Evolutionary conservation across 345 rosid species (phyloP), one percentile per base, ranked within the genome.

Genomic region (Euphorbia lathyris): DNA sequence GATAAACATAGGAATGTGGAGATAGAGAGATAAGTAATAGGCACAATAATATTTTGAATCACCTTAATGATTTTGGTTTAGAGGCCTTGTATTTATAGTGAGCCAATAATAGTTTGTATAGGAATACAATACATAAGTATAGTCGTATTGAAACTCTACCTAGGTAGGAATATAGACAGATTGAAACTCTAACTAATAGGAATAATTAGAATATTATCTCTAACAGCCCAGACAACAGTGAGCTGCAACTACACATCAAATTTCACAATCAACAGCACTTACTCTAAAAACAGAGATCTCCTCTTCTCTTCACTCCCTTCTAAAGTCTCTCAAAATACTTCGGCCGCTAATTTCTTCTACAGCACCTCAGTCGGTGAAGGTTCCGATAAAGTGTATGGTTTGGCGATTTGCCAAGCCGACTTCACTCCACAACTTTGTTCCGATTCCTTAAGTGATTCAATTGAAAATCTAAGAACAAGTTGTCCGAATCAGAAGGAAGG

Each of bases 291-390:
- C 78, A 85, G 78, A 7, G 72, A 69, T 19, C 43, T 59, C 19
- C 65, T 76, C 45, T 74, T 82, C 12, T 59, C 74, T 70, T 58
- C 80, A 67, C 75, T 85, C 10, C 62, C 81, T 17, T 14, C 66
- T 13, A 68, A 70, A 0, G 81, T 74, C 62, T 20, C 38, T 17
- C 65, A 69, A 1, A 45, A 45, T 5, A 45, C 51, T 16, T 12
- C 51, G 1, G 19, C 4, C 7, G 65, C 63, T 0, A 83, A 83
- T 13, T 45, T 7, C 40, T 80, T 78, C 72, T 80, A 71, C 55
- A 72, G 58, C 26, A 52, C 75, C 16, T 63, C 78, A 6, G 62
- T 72, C 29, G 80, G 81, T 30, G 68, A 70, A 55, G 81, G 34
- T 4, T 11, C 66, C 9, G 27, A 67, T 48, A 20, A n/a, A 34